Percentiles rank a stretch among this genome's conserved stretches.
These are phyloP conservation scores for Diaporthe helianthi DNA, from an alignment of 2,329 filamentous ascomycete species.

Conservation along the genomic window DNA sequence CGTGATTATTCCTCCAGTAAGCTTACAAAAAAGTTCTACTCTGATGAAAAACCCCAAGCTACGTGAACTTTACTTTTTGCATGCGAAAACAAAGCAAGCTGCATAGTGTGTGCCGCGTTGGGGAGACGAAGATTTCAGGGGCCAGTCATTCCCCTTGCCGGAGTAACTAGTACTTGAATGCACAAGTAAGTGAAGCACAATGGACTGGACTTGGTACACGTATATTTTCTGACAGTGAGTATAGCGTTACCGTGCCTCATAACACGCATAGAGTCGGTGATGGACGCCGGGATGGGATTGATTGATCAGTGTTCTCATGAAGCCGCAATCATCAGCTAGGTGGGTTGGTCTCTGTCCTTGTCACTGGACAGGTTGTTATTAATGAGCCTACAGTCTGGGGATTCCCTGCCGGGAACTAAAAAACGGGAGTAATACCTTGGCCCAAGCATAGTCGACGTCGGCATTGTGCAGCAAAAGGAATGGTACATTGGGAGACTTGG, in stretches of 20 bases:
- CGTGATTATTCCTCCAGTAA: too few relatives aligned
- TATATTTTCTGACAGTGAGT: neutral
- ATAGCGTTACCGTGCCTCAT: neutral
- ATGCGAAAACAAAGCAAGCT: neutral
- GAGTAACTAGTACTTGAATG: neutral
- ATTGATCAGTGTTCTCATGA: neutral
- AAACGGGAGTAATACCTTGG: neutral
- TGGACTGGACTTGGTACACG: neutral
- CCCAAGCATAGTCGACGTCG: slow-evolving; percentile 5
- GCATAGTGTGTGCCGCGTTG: neutral
- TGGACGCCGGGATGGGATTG: neutral
- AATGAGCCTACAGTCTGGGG: neutral
- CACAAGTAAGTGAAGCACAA: neutral
- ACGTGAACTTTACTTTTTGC: too few relatives aligned
- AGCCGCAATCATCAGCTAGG: neutral
- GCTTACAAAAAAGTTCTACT: too few relatives aligned
- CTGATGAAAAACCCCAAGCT: neutral
- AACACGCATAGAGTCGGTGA: neutral
- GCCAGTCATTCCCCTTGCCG: neutral
- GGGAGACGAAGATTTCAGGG: neutral
- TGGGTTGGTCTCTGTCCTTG: neutral
- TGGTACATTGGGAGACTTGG: neutral
- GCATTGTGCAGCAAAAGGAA: slow-evolving; percentile 1
- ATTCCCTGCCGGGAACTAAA: neutral
- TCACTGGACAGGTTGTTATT: neutral